phyloP scores from a whole-genome alignment of 2,329 filamentous ascomycete species.

The Orbilia quercus region DNA sequence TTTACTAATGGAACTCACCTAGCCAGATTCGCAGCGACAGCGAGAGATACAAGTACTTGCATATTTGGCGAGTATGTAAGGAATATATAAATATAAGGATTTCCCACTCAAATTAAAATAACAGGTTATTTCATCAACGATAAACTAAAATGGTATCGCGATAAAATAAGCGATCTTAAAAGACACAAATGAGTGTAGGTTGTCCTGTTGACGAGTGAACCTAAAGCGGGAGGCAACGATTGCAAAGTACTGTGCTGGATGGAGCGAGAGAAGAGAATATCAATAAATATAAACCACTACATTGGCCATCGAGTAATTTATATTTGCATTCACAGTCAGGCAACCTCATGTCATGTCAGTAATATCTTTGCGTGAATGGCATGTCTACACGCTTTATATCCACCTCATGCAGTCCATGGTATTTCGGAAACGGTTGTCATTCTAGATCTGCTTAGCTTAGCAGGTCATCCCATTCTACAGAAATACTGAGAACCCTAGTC shows the following conservation, averaged over 20 bases:
- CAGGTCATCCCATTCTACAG: background rate
- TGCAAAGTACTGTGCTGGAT: background rate
- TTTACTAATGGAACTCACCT: background rate
- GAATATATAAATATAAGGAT: background rate
- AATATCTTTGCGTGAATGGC: background rate
- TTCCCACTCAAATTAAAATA: background rate
- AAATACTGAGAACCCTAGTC: constrained; percentile 6
- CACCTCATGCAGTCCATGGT: background rate
- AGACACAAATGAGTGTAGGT: background rate
- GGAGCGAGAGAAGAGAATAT: background rate
- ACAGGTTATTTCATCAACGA: background rate
- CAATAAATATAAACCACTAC: background rate
- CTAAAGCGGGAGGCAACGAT: background rate
- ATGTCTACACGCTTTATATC: background rate
- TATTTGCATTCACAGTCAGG: background rate
- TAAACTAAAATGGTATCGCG: background rate
- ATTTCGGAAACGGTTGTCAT: too few species aligned
- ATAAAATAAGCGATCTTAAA: background rate
- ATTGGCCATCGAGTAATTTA: background rate
- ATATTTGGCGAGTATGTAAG: background rate
- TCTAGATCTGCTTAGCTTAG: background rate
- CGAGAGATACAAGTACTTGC: background rate
- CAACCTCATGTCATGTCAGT: background rate
- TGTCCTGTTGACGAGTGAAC: background rate
- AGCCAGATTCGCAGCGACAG: background rate